Conservation (phyloP, 2,329 filamentous ascomycete species). For the Nannizzia gypsea region DNA sequence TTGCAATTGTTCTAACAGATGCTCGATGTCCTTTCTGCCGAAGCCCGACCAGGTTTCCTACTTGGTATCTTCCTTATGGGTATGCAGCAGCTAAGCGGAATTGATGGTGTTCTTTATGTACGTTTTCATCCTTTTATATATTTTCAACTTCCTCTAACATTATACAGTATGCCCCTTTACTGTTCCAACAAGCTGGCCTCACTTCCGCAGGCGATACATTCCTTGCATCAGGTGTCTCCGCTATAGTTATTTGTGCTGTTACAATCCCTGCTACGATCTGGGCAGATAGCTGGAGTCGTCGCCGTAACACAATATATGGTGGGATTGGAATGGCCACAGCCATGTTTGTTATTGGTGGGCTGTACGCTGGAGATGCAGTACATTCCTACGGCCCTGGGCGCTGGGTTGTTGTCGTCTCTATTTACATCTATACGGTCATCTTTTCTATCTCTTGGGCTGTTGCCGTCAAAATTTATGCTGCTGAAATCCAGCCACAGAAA, state of each 20-base stretch:
- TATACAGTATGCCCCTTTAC: slow-evolving; percentile 45
- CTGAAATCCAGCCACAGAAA: slow-evolving; percentile 46
- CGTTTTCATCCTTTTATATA: slow-evolving; percentile 16
- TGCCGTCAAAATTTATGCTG: slow-evolving; percentile 44
- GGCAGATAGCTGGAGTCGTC: slow-evolving; percentile 47
- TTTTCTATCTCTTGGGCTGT: slow-evolving; percentile 41
- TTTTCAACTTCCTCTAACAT: not conserved
- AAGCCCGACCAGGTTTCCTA: slow-evolving; percentile 28
- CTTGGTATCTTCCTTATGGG: slow-evolving; percentile 47
- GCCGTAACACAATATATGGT: slow-evolving; percentile 43
- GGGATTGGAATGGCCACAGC: slow-evolving; percentile 38
- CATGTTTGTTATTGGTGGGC: slow-evolving; percentile 26
- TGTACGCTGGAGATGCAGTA: slow-evolving; percentile 25
- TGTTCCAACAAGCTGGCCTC: slow-evolving; percentile 50
- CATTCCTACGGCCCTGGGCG: slow-evolving; percentile 22
- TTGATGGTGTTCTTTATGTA: slow-evolving; percentile 52
- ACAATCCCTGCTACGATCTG: slow-evolving; percentile 47
- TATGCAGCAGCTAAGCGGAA: slow-evolving; percentile 50
- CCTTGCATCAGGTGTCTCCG: slow-evolving; percentile 50
- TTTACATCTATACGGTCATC: slow-evolving; percentile 21
- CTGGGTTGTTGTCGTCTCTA: slow-evolving; percentile 23
- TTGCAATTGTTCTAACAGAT: not conserved
- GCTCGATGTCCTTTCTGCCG: not conserved
- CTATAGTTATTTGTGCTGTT: slow-evolving; percentile 46
- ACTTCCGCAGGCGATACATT: slow-evolving; percentile 44